Percentiles rank a stretch among this genome's conserved stretches.
Conservation (phyloP, 176 grass and related monocot species). For the Oryza australiensis region DNA sequence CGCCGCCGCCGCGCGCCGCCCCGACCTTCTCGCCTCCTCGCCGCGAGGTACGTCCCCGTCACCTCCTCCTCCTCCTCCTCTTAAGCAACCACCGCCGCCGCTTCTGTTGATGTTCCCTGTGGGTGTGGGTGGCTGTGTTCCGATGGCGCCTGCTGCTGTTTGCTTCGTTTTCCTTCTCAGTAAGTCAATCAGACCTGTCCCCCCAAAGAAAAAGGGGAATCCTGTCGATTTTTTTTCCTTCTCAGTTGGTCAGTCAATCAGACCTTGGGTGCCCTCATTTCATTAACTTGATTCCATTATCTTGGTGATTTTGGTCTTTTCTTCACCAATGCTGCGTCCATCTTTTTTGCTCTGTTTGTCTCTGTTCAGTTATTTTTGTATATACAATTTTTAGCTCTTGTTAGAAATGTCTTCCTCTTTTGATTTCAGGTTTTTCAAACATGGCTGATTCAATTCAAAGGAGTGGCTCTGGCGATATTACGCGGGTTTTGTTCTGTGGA, state of each 20-base stretch:
- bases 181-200: too few relatives aligned
- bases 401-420: background rate
- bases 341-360: background rate
- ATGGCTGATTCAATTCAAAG: conserved; percentile 38
- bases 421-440: conserved; percentile 49
- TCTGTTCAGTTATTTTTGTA: background rate
- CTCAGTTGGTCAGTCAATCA: background rate
- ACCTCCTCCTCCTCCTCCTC: too few relatives aligned
- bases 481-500: conserved; percentile 79
- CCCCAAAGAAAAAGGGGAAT: background rate
- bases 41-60: too few relatives aligned
- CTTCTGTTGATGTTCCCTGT: too few relatives aligned
- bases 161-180: too few relatives aligned
- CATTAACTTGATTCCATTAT: background rate
- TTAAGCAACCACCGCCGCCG: too few relatives aligned
- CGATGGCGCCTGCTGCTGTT: too few relatives aligned
- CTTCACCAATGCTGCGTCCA: background rate
- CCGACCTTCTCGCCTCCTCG: too few relatives aligned
- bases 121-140: too few relatives aligned
- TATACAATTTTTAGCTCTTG: background rate
- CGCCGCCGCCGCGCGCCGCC: too few relatives aligned
- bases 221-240: background rate
- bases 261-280: background rate
- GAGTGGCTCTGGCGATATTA: conserved; percentile 20
- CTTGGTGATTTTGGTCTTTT: background rate